Percentiles rank a stretch among this genome's conserved stretches.
phyloP scores from a whole-genome alignment of 2,329 filamentous ascomycete species.

The Emergomyces africanus region DNA sequence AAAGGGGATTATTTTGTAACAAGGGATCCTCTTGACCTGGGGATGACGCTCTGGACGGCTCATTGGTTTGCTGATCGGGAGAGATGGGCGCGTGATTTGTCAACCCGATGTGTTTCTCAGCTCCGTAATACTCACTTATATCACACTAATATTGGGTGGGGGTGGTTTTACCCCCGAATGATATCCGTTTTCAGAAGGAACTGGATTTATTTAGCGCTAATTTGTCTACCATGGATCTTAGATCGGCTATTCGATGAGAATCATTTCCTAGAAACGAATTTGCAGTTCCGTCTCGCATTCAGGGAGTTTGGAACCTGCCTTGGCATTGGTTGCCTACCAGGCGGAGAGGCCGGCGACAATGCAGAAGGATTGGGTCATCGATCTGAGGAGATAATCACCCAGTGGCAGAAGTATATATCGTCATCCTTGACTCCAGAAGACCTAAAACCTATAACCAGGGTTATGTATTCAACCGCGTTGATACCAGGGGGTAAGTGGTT shows the following conservation, averaged over 20 bases:
- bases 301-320: conserved; percentile 43
- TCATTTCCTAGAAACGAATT: conserved; percentile 23
- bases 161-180: background rate
- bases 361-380: conserved; percentile 19
- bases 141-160: background rate
- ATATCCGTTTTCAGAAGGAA: background rate
- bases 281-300: conserved; percentile 35
- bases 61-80: conserved; percentile 39
- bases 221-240: conserved; percentile 6
- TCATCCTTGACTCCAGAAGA: conserved; percentile 27
- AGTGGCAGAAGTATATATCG: conserved; percentile 27
- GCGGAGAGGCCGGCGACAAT: conserved; percentile 23
- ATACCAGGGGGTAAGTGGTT: conserved; percentile 40
- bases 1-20: conserved; percentile 35
- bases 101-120: conserved; percentile 23
- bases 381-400: conserved; percentile 23
- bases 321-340: conserved; percentile 31
- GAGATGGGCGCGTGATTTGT: conserved; percentile 35
- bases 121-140: conserved; percentile 20
- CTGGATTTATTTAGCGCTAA: background rate
- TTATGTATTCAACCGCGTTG: conserved; percentile 46
- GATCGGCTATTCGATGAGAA: conserved; percentile 26
- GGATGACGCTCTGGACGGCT: conserved; percentile 46
- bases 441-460: conserved; percentile 41
- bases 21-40: conserved; percentile 42